Percentiles rank a stretch among this genome's conserved stretches.
Conservation (phyloP, 2,329 filamentous ascomycete genomes). For the Alternaria novae-zelandiae region DNA sequence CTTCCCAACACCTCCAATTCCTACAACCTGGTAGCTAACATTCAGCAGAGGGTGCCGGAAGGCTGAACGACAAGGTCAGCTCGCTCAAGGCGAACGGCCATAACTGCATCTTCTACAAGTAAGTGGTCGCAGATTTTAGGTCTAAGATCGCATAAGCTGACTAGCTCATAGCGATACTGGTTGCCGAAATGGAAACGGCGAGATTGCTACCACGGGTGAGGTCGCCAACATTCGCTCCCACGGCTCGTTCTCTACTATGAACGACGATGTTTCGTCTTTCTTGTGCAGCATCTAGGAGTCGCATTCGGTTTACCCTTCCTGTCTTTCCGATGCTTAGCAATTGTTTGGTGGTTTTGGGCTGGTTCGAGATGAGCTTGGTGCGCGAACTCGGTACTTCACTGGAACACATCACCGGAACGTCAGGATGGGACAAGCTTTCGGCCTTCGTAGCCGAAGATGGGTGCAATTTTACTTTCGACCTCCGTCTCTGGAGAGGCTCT, state of each 20-base stretch:
- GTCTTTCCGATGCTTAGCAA: not conserved
- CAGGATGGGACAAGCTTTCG: not conserved
- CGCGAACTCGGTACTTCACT: not conserved
- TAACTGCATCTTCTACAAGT: not conserved
- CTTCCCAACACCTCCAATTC: too few species aligned
- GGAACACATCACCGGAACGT: not conserved
- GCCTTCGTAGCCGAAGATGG: not conserved
- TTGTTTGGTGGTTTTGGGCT: not conserved
- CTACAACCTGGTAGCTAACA: too few species aligned
- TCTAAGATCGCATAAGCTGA: not conserved
- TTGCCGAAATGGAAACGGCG: not conserved
- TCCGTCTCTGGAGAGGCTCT: too few species aligned
- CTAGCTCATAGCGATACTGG: not conserved
- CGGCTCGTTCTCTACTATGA: not conserved
- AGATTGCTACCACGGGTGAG: not conserved
- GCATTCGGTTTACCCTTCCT: not conserved
- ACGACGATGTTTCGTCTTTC: not conserved
- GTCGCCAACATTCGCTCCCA: not conserved
- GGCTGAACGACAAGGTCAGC: not conserved
- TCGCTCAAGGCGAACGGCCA: not conserved
- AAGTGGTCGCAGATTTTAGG: not conserved
- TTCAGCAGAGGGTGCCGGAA: not conserved
- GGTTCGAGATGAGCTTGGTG: not conserved
- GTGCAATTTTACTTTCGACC: not conserved
- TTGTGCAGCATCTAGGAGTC: not conserved